Evolutionary conservation across 2,329 filamentous ascomycete genomes (phyloP).

Genomic region (Drechslera avenae): DNA sequence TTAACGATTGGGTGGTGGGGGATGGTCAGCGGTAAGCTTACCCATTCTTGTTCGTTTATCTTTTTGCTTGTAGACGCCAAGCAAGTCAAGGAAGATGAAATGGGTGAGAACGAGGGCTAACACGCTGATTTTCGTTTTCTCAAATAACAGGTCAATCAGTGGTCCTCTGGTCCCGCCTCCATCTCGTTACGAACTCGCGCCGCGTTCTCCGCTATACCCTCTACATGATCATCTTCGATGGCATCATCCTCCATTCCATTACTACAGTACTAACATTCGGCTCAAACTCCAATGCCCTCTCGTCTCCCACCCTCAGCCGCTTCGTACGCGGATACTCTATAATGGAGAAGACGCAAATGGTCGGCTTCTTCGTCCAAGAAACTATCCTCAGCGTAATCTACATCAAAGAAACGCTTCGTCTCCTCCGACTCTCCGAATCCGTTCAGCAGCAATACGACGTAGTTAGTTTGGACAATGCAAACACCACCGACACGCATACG

Average conservation of each 20-base stretch:
- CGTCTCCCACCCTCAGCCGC: slow-evolving; percentile 23
- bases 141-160: slow-evolving; percentile 60
- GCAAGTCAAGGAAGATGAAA: neutral
- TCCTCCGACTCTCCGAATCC: slow-evolving; percentile 44
- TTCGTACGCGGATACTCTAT: slow-evolving; percentile 48
- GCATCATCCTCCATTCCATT: slow-evolving; percentile 59
- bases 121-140: neutral
- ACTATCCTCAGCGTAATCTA: slow-evolving; percentile 53
- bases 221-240: slow-evolving; percentile 63
- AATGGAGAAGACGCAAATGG: slow-evolving; percentile 55
- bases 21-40: slow-evolving; percentile 58
- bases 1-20: slow-evolving; percentile 61
- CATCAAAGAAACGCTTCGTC: slow-evolving; percentile 58
- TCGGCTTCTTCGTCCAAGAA: slow-evolving; percentile 52
- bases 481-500: slow-evolving; percentile 17
- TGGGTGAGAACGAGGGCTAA: neutral
- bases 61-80: too few species aligned
- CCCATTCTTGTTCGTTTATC: too few species aligned
- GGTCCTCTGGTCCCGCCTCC: slow-evolving; percentile 67
- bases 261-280: slow-evolving; percentile 63
- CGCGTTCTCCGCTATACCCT: slow-evolving; percentile 57
- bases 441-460: slow-evolving; percentile 27
- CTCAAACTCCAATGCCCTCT: slow-evolving; percentile 49
- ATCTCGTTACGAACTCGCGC: slow-evolving; percentile 61
- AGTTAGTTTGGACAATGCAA: slow-evolving; percentile 35